Percentiles rank a stretch among this genome's conserved stretches.
Evolutionary conservation across 495 filamentous ascomycete genomes (phyloP).

Genomic region (Rhypophila decipiens): DNA sequence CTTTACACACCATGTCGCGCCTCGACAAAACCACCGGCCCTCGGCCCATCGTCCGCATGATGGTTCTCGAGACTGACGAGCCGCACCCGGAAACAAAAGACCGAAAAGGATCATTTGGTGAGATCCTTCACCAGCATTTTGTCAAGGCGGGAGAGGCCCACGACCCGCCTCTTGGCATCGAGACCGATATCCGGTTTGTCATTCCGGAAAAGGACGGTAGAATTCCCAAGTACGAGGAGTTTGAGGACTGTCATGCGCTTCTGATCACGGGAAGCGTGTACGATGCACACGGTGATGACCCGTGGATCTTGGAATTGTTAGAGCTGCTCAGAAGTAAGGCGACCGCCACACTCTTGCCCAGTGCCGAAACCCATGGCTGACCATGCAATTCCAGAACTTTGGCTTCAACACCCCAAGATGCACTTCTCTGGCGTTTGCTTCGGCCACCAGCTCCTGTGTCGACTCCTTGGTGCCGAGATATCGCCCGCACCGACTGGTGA

Average conservation of each 20-base stretch:
- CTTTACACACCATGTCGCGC: no score
- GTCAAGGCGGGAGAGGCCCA: conserved; percentile 17
- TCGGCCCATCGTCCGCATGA: conserved; percentile 14
- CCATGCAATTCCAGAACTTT: conserved; percentile 12
- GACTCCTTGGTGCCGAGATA: conserved; percentile 64
- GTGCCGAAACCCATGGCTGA: background rate
- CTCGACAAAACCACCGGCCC: background rate
- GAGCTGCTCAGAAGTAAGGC: conserved; percentile 17
- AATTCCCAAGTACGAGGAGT: conserved; percentile 16
- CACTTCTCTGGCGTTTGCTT: conserved; percentile 73
- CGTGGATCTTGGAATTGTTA: conserved; percentile 57
- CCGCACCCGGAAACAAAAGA: conserved; percentile 18
- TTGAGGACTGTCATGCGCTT: conserved; percentile 49
- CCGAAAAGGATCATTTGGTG: conserved; percentile 18
- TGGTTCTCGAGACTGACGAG: conserved; percentile 30
- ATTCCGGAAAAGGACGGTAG: conserved; percentile 21
- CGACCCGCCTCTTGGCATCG: conserved; percentile 24
- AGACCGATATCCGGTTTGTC: conserved; percentile 20
- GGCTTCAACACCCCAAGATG: conserved; percentile 33
- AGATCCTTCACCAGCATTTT: conserved; percentile 25
- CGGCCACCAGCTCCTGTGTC: conserved; percentile 77
- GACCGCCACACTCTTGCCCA: background rate
- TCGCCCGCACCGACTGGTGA: conserved; percentile 48
- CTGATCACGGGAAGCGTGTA: conserved; percentile 63
- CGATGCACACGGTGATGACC: conserved; percentile 47